Base-by-base conservation (phyloP, 2,329 filamentous ascomycete genomes). In the Fusarium tupiense region DNA sequence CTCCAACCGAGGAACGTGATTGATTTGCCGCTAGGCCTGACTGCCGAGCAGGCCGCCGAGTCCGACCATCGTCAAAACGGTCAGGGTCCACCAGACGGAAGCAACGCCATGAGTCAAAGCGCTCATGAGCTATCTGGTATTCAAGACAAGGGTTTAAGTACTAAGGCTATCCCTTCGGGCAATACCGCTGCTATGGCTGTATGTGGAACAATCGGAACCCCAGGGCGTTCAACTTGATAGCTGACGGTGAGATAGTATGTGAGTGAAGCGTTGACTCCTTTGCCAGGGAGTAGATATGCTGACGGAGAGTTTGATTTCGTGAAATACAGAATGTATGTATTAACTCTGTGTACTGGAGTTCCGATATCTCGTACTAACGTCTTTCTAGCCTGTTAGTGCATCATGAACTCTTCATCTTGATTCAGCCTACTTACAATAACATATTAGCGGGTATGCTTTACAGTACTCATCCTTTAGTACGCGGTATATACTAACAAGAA, bases 1-100 rank as follows among this genome's bases (percentile, higher is more conserved):
- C 9, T 24, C 12, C 17, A 29, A 6, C 12, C 37, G 10, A 41
- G 12, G 9, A 13, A 33, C 7, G 20, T 20, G 22, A 12, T 44
- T 57, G 9, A 44, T 24, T 31, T 57, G 11, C 53, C 53, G 22
- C 53, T 57, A 44, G 53, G 38, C 53, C 53, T 57, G 53, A 57
- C 53, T 31, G 22, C 37, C 17, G 38, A 44, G 38, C 53, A 57
- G 53, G 53, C 20, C 26, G 11, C 26, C 53, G 37, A 57, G 29
- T 29, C 11, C 22, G 17, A 20, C 16, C 24, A 5, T 33, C 37
- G 2, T 43, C 53, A 44, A 31, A 14, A 31, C 12, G 17, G 12
- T 10, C 38, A 31, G 9, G 24, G 8, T 20, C 20, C 10, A 11
- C 12, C 9, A 57, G 17, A 13, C 16, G 26, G 12, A 57, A 44